phyloP scores from a whole-genome alignment of 306 rosid species.

The Luffa acutangula region DNA sequence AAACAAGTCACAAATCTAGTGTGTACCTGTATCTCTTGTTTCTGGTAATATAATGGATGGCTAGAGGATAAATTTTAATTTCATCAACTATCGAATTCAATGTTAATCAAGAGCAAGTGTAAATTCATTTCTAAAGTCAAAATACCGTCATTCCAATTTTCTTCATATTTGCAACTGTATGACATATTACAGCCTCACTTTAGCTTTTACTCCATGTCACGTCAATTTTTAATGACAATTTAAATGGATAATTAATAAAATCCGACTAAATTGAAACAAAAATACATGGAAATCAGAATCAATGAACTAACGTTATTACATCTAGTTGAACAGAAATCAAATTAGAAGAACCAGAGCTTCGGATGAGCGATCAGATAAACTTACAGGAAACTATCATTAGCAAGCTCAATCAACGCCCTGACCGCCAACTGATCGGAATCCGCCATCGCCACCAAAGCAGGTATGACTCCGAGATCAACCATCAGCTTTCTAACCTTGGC shows the following conservation, averaged over 20 bases:
- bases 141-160: no score
- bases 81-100: not conserved
- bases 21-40: no score
- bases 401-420: constrained; percentile 49
- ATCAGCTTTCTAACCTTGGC: constrained; percentile 48
- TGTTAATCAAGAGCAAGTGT: not conserved
- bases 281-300: not conserved
- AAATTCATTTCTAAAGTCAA: no score
- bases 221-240: not conserved
- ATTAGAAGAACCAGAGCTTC: not conserved
- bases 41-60: not conserved
- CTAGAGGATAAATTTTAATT: not conserved
- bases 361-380: not conserved
- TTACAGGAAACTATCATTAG: constrained; percentile 67
- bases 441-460: constrained; percentile 68
- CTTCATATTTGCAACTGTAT: no score
- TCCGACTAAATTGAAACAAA: not conserved
- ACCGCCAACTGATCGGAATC: constrained; percentile 38
- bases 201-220: not conserved
- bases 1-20: no score
- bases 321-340: not conserved
- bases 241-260: no score
- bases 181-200: no score
- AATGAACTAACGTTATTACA: not conserved
- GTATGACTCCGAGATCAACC: constrained; percentile 73